Evolutionary conservation across 768 basidiomycete genomes (phyloP).

Genomic region (Termitomyces sp.): DNA sequence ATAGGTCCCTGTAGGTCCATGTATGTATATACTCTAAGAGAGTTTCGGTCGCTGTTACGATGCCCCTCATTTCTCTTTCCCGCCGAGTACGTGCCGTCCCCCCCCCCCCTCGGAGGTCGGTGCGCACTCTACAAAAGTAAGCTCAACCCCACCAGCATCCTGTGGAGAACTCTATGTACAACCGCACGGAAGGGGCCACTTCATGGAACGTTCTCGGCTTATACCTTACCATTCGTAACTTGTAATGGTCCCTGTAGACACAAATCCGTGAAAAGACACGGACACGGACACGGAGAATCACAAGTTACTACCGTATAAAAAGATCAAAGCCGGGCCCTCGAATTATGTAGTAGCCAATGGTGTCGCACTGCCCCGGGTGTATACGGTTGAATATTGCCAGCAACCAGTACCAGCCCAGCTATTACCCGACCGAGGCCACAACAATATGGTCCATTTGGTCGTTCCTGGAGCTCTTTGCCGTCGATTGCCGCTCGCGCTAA

Average conservation of each 20-base stretch:
- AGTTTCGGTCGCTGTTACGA: background rate
- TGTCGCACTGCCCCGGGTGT: background rate
- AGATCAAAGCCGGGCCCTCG: background rate
- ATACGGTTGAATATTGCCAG: background rate
- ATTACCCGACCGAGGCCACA: background rate
- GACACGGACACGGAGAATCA: background rate
- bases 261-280: background rate
- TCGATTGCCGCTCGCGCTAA: background rate
- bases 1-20: background rate
- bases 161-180: too few relatives aligned
- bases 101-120: too few relatives aligned
- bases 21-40: background rate
- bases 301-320: background rate
- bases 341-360: background rate
- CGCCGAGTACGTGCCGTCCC: too few relatives aligned
- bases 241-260: slow-evolving; percentile 1
- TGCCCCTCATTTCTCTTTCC: background rate
- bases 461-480: slow-evolving; percentile 1
- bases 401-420: background rate
- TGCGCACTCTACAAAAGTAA: too few relatives aligned
- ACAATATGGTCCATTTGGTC: background rate
- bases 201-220: background rate
- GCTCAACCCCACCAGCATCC: too few relatives aligned
- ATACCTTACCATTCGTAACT: background rate
- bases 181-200: background rate